Evolutionary conservation across 2,329 filamentous ascomycete species (phyloP).

Genomic region (Fusarium camptoceras): DNA sequence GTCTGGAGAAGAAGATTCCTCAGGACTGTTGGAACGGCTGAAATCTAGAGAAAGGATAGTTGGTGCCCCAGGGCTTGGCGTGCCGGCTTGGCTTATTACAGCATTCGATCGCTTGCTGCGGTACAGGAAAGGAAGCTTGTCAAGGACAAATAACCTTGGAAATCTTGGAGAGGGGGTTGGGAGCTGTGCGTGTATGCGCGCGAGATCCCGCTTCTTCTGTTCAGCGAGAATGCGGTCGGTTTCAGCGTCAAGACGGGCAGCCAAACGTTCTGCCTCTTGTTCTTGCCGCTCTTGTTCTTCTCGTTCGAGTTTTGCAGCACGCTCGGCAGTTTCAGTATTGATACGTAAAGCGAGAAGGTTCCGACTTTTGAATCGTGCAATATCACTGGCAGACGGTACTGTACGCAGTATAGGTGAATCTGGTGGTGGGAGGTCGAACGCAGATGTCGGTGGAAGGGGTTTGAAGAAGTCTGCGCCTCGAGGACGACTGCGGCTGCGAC

Average conservation of each 20-base stretch:
- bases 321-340: conserved; percentile 37
- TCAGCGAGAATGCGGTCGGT: conserved; percentile 62
- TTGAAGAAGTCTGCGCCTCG: conserved; percentile 18
- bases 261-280: conserved; percentile 48
- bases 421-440: conserved; percentile 17
- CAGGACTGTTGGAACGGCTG: conserved; percentile 51
- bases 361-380: conserved; percentile 42
- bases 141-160: conserved; percentile 57
- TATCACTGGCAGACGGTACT: conserved; percentile 36
- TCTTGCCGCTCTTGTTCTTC: conserved; percentile 35
- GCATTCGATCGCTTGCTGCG: conserved; percentile 56
- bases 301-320: conserved; percentile 38
- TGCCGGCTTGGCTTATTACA: conserved; percentile 47
- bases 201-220: conserved; percentile 62
- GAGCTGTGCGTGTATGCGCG: conserved; percentile 59
- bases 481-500: conserved; percentile 31
- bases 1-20: conserved; percentile 44
- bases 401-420: conserved; percentile 32
- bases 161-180: conserved; percentile 50
- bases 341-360: conserved; percentile 39
- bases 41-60: conserved; percentile 53
- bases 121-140: conserved; percentile 61
- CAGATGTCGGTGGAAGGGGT: conserved; percentile 8
- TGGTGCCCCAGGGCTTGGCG: conserved; percentile 51
- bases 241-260: conserved; percentile 60